These are phyloP conservation scores for Claviceps purpurea DNA, from an alignment of 2,329 filamentous ascomycete genomes.

Conservation along the genomic window DNA sequence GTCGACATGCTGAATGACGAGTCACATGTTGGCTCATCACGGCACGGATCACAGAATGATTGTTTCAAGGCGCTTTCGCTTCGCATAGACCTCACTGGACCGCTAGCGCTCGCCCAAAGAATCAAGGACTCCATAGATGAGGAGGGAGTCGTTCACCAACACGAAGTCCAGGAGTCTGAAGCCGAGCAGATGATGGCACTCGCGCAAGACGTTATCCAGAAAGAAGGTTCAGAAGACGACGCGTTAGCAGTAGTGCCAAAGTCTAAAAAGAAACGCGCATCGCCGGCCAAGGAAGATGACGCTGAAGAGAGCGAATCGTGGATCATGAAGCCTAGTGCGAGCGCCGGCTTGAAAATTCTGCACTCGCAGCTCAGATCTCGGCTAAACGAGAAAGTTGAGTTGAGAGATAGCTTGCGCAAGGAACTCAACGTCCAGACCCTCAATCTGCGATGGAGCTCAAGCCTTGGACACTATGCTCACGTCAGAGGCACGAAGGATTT, in stretches of 20 bases:
- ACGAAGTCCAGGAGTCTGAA: constrained; percentile 61
- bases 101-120: constrained; percentile 51
- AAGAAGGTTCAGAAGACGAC: constrained; percentile 49
- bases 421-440: constrained; percentile 51
- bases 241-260: constrained; percentile 41
- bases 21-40: constrained; percentile 5
- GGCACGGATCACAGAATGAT: constrained; percentile 7
- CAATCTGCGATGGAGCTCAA: constrained; percentile 73
- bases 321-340: constrained; percentile 58
- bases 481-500: constrained; percentile 65
- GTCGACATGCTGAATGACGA: constrained; percentile 29
- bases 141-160: constrained; percentile 71
- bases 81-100: constrained; percentile 54
- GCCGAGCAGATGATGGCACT: constrained; percentile 57
- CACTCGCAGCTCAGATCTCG: constrained; percentile 55
- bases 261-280: constrained; percentile 29
- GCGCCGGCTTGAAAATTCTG: constrained; percentile 46
- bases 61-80: constrained; percentile 33
- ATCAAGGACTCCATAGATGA: constrained; percentile 81
- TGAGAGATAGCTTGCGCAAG: constrained; percentile 49
- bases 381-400: constrained; percentile 40
- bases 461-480: constrained; percentile 80
- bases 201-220: constrained; percentile 56
- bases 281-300: constrained; percentile 43
- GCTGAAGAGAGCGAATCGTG: constrained; percentile 46